Conservation (phyloP, 2,329 filamentous ascomycete genomes). For the Gaeumannomyces tritici region DNA sequence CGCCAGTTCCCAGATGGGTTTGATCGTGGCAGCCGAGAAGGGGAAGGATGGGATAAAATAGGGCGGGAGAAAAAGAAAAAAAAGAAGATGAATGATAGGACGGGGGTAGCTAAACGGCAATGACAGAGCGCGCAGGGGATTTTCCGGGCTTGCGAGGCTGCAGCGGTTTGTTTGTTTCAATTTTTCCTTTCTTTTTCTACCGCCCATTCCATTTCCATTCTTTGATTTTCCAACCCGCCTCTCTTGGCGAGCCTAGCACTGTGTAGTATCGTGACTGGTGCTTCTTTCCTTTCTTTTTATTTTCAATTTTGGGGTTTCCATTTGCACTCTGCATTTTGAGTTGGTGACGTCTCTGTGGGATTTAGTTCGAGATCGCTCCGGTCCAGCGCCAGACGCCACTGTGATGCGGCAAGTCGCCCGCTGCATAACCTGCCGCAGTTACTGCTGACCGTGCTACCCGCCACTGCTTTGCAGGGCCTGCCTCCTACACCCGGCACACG, state of each 20-base stretch:
- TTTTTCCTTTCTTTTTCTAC: not conserved
- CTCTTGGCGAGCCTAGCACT: no score
- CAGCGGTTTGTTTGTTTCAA: not conserved
- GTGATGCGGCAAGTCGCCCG: not conserved
- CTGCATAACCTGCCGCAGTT: not conserved
- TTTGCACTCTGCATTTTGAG: no score
- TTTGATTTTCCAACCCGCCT: not conserved
- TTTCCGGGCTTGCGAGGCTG: not conserved
- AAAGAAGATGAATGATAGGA: not conserved
- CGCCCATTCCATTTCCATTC: not conserved
- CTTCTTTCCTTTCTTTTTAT: not conserved
- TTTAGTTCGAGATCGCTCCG: not conserved
- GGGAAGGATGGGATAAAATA: not conserved
- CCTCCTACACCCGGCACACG: no score
- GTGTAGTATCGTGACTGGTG: no score
- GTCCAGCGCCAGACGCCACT: not conserved
- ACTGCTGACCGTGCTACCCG: not conserved
- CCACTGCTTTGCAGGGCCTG: no score
- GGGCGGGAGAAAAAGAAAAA: not conserved
- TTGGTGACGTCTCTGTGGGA: not conserved
- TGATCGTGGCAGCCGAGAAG: not conserved
- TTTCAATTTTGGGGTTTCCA: not conserved
- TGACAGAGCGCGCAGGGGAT: not conserved
- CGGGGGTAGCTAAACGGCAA: not conserved
- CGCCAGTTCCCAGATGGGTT: not conserved